phyloP scores from a whole-genome alignment of 225 moss, liverwort and hornwort genomes.

The Marchantia paleacea region DNA sequence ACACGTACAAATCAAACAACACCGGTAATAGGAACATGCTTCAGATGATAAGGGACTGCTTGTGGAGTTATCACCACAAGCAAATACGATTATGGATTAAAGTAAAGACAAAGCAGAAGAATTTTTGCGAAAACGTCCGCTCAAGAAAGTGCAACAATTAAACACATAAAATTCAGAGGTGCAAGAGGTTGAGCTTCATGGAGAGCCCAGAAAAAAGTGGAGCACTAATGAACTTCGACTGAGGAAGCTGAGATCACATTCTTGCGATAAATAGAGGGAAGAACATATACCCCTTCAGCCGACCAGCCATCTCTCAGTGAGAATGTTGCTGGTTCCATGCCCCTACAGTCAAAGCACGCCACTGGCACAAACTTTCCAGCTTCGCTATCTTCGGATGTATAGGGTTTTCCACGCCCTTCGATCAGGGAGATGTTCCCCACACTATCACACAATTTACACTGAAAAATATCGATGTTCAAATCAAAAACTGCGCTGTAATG shows the following conservation, averaged over 20 bases:
- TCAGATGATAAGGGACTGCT: background rate
- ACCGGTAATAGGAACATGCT: background rate
- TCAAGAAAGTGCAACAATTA: background rate
- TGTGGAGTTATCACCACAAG: background rate
- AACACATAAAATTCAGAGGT: background rate
- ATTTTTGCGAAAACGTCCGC: no score
- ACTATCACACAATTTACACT: constrained; percentile 94
- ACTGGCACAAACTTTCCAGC: constrained; percentile 57
- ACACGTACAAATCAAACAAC: constrained; percentile 1
- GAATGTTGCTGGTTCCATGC: constrained; percentile 76
- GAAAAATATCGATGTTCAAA: constrained; percentile 6
- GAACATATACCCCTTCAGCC: constrained; percentile 77
- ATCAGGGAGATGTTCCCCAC: constrained; percentile 70
- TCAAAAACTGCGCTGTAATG: background rate
- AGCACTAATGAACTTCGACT: background rate
- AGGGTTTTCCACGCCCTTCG: constrained; percentile 77
- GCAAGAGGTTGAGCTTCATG: background rate
- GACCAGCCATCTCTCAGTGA: constrained; percentile 93
- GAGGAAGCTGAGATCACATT: background rate
- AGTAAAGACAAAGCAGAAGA: no score
- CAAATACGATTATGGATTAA: no score
- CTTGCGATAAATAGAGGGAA: background rate
- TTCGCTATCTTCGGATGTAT: constrained; percentile 81
- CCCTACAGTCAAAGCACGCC: constrained; percentile 90
- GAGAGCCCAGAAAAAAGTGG: background rate